Base-by-base conservation (phyloP, 352 stramenopile genomes). In the Thalassiosira livingstoniorum region DNA sequence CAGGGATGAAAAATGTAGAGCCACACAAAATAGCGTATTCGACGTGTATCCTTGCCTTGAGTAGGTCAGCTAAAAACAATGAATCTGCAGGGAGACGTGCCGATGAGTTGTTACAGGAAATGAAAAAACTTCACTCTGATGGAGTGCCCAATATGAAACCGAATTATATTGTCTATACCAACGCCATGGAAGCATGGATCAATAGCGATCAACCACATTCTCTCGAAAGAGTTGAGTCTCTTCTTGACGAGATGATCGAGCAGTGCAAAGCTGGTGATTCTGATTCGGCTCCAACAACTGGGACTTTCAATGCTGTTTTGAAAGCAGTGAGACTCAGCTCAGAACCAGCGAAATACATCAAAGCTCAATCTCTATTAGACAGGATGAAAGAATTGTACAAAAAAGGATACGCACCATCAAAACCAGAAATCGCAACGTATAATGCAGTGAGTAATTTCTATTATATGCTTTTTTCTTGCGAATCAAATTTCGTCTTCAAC, bases 241-340 rank as follows among this genome's bases (percentile, higher is more conserved):
- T 87, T 61, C 65, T 91, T 53, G 67, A 91, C 4, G 51, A 42
- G 25, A 86, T 89, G 82, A 70, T 83, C 18, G 35, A 81, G 31
- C 53, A 55, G 55, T 80, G 67, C 10, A 65, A 53, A 32, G 23
- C 35, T 53, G 78, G 71, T 43, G 70, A 85, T 68, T 10, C 42
- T 32, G 78, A 78, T 25, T 74, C 70, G 10, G 64, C 67, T 42
- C 78, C 78, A 31, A 80, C 64, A 23, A 77, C 64, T 66, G 57
- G 45, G 29, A 72, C 70, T 37, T 77, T 80, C 43, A 85, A 85
- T 68, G 57, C 74, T 23, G 67, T 78, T 11, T 43, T 85, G 18
- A 78, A 78, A 72, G 78, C 78, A 34, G 74, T 85, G 34, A 27
- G 65, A 25, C 51, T 80, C 7, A 80, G 78, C 62, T 58, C 62